Base-by-base conservation (phyloP, 2,329 filamentous ascomycete species). In the Paecilomyces formosus region DNA sequence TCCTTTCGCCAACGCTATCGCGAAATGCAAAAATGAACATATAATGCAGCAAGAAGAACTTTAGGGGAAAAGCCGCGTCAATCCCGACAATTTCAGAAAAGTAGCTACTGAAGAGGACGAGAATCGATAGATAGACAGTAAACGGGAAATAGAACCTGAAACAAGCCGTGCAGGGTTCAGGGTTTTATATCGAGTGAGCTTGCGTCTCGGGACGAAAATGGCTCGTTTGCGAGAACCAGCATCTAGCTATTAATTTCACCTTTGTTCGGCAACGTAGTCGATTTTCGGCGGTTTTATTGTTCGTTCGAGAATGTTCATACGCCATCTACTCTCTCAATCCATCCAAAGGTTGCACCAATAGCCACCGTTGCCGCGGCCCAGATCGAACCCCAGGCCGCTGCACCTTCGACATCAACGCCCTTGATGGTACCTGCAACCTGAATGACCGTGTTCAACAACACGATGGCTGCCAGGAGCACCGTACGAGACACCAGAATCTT, bases 391-490 rank as follows among this genome's bases (percentile, higher is more conserved):
- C 92, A 97, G 0, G 82, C 84, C 2, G 80, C 76, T 1, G 92
- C 90, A 11, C 92, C 93, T 0, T 78, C 65, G 3, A 83, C 62
- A 66, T 92, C 88, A 11, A 90, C 85, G 3, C 90, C 88, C 52
- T 84, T 79, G 21, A 97, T 76, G 0, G 85, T 88, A 57, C 85
- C 79, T 53, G 81, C 82, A 24, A 86, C 84, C 68, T 88, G 83
- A 49, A 92, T 75, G 59, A 87, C 85, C 0, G 81, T 83, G 65
- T 84, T 82, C n/a, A 75, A 66, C 8, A 80, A 70, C 11, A 78
- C 68, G 60, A 81, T 74, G 1, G 67, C 63, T 0, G 77, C 77
- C 51, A 85, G 69, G 7, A 80, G 65, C 3, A 72, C 64, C 0
- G 90, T 91, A 58, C 91, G 83, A 62, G 78, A 78, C 51, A 89